Percentiles rank a stretch among this genome's conserved stretches.
Evolutionary conservation across 192 early-diverging fungal genomes (phyloP).

Genomic region (Lobosporangium transversale): DNA sequence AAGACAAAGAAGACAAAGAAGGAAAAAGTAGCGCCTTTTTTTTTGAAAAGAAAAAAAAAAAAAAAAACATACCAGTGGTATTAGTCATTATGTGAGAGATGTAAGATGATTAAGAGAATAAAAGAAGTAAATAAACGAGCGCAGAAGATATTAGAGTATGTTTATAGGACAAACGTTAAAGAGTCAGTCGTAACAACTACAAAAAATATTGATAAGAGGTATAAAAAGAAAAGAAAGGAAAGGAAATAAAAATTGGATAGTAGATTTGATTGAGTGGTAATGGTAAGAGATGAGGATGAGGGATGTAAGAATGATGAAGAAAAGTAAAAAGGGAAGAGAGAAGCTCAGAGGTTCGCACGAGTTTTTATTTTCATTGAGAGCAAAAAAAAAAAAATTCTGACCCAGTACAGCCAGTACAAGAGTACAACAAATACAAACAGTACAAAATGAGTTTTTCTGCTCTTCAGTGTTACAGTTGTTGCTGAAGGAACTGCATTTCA

Average conservation of each 20-base stretch:
- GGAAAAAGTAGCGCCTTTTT: too few species aligned
- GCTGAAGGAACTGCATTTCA: too few species aligned
- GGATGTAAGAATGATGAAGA: background rate
- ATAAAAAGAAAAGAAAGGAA: background rate
- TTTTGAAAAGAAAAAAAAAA: too few species aligned
- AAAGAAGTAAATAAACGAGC: too few species aligned
- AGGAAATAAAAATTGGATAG: background rate
- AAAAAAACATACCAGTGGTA: constrained; percentile 27
- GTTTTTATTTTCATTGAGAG: constrained; percentile 4
- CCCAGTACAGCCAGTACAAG: background rate
- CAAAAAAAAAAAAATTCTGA: background rate
- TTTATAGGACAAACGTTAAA: background rate
- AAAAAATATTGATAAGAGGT: too few species aligned
- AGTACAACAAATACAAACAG: background rate
- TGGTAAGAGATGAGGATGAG: constrained; percentile 6
- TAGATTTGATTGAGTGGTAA: background rate
- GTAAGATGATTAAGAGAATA: constrained; percentile 7
- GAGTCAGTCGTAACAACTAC: constrained; percentile 6
- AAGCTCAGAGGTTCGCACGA: constrained; percentile 5
- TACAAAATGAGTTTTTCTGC: too few species aligned
- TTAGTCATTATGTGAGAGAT: constrained; percentile 32
- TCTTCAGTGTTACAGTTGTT: too few species aligned
- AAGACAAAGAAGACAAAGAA: background rate
- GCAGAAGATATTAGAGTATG: too few species aligned
- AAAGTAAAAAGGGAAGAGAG: constrained; percentile 7